phyloP scores from a whole-genome alignment of 768 basidiomycete genomes.

The Tricholoma terreum region DNA sequence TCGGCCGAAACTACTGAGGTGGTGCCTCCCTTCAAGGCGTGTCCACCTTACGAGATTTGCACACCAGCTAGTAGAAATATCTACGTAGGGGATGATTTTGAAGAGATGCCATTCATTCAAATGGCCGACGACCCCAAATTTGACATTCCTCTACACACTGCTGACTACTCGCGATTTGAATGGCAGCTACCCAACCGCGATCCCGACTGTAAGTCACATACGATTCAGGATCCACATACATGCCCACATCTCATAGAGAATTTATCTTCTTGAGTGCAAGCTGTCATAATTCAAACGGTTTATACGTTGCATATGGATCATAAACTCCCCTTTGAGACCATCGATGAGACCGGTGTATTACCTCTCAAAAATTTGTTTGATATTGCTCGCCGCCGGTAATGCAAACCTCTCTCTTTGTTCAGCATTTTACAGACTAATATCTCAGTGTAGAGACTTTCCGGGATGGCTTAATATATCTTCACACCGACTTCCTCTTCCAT shows the following conservation, averaged over 20 bases:
- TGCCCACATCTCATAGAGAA: not conserved
- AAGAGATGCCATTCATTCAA: constrained; percentile 57
- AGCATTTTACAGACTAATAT: not conserved
- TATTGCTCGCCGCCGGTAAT: constrained; percentile 15
- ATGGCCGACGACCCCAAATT: constrained; percentile 61
- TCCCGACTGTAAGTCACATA: constrained; percentile 35
- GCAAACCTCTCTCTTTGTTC: not conserved
- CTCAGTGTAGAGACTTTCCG: constrained; percentile 29
- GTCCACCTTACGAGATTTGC: constrained; percentile 54
- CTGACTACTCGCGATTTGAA: constrained; percentile 41
- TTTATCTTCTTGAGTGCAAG: constrained; percentile 36
- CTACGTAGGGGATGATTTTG: constrained; percentile 55
- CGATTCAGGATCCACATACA: not conserved
- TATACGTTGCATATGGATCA: constrained; percentile 38
- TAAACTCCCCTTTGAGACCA: constrained; percentile 37
- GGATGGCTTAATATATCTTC: constrained; percentile 22
- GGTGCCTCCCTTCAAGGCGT: constrained; percentile 15
- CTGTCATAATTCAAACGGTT: constrained; percentile 47
- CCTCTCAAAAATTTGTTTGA: constrained; percentile 34
- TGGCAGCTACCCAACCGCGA: constrained; percentile 44
- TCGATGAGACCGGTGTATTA: constrained; percentile 49
- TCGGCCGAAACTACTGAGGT: constrained; percentile 7
- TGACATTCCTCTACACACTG: constrained; percentile 33
- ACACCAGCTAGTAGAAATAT: constrained; percentile 47
- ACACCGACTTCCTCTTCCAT: constrained; percentile 6